Evolutionary conservation across 257 asterid genomes (phyloP), one percentile per base, ranked within the genome.

Genomic region (Nicotiana benthamiana): DNA sequence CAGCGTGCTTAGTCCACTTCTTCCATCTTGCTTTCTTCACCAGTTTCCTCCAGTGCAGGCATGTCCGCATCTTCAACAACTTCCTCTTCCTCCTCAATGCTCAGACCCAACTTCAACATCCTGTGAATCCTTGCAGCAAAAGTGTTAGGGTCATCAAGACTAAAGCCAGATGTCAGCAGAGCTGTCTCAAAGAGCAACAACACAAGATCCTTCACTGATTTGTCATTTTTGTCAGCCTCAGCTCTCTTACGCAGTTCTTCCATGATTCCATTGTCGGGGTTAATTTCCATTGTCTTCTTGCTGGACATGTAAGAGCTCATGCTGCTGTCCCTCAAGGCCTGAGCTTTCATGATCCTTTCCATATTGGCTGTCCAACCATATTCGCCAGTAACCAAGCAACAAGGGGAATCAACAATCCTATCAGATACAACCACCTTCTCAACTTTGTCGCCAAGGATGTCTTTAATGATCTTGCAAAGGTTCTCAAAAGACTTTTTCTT

Each of bases 21-120:
- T 83, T 92, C 98, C 98, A 93, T 93, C 82, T 93, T 92, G 92
- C 98, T 92, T 87, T 92, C 98, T 85, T 89, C 97, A n/a, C 80
- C 90, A 9, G 83, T 91, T 20, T 93, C 96, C 88, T 92, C 98
- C 84, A 89, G 70, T 0, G 89, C 88, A 1, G 97, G 96, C 98
- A 92, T 93, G 2, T 89, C 96, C 0, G 77, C 90, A 75, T 90
- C 93, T 17, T 88, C 97, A 3, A 75, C 94, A 6, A 26, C 87
- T 5, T 90, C 98, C 5, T 85, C 91, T 0, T 83, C 94, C 53
- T 90, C 96, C 0, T 93, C 98, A 61, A 93, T 93, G 90, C 98
- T 90, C 80, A 93, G 78, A 1, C 98, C 96, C 68, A 93, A 81
- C 63, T 93, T 93, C 89, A 93, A 56, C 97, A 93, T 93, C 87